Conservation (phyloP, 2,329 filamentous ascomycete genomes). For the Fusarium luffae region DNA sequence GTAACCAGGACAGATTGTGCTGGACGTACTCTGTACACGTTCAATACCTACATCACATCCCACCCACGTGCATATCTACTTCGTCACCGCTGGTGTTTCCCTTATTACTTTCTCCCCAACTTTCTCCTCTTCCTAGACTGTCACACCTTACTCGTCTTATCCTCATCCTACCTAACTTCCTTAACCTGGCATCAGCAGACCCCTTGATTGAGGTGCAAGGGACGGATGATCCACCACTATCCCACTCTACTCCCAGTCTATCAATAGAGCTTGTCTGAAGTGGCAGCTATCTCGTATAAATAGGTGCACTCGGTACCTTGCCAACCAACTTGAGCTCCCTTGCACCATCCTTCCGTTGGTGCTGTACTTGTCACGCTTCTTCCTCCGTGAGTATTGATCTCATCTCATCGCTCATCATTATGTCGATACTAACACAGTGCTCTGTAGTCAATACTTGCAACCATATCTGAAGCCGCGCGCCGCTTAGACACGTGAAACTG, state of each 20-base stretch:
- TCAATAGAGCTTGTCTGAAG: slow-evolving; percentile 10
- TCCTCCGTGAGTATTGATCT: slow-evolving; percentile 9
- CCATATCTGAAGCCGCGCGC: neutral
- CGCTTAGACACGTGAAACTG: slow-evolving; percentile 6
- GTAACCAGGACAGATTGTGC: neutral
- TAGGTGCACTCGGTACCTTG: neutral
- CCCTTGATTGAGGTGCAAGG: slow-evolving; percentile 5
- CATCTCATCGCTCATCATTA: neutral
- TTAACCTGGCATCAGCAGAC: slow-evolving; percentile 18
- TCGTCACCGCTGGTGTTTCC: slow-evolving; percentile 33
- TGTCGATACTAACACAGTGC: neutral
- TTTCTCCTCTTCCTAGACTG: neutral
- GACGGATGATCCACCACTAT: slow-evolving; percentile 24
- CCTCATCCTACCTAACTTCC: neutral
- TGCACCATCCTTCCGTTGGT: slow-evolving; percentile 2
- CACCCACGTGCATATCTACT: slow-evolving; percentile 36
- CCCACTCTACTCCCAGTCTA: neutral
- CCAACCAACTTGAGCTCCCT: slow-evolving; percentile 15
- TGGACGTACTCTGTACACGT: neutral
- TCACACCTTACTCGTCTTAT: neutral
- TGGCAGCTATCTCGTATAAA: slow-evolving; percentile 18
- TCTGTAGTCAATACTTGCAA: neutral
- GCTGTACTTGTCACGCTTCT: neutral
- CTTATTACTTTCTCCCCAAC: slow-evolving; percentile 9
- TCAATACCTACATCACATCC: slow-evolving; percentile 4